phyloP scores from a whole-genome alignment of 2,329 filamentous ascomycete species.

The Aspergillus ustus region DNA sequence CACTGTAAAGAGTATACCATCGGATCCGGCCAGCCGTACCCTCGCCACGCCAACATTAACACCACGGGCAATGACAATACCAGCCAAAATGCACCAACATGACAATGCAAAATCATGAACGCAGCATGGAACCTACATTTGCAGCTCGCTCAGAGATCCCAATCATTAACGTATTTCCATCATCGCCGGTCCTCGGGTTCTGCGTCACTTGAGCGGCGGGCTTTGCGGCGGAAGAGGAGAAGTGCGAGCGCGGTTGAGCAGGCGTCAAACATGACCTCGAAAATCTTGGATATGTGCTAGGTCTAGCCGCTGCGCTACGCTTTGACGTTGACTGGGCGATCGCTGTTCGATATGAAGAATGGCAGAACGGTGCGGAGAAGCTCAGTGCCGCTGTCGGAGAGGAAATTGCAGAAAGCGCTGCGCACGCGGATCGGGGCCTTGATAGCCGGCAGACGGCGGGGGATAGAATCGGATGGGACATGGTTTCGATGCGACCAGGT shows the following conservation, averaged over 20 bases:
- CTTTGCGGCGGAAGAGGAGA: slow-evolving; percentile 41
- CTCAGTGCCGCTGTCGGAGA: slow-evolving; percentile 28
- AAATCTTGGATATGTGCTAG: background rate
- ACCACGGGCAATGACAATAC: background rate
- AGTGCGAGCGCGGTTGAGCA: slow-evolving; percentile 30
- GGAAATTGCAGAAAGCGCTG: slow-evolving; percentile 27
- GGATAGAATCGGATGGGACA: slow-evolving; percentile 37
- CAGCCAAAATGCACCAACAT: background rate
- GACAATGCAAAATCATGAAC: slow-evolving; percentile 4
- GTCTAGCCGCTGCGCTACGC: background rate
- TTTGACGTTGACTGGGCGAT: slow-evolving; percentile 7
- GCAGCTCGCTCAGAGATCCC: slow-evolving; percentile 84
- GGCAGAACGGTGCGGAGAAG: slow-evolving; percentile 37
- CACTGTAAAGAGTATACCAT: background rate
- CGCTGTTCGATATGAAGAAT: slow-evolving; percentile 26
- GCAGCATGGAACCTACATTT: slow-evolving; percentile 59
- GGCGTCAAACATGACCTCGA: slow-evolving; percentile 1
- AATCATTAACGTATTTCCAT: slow-evolving; percentile 81
- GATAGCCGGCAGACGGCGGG: slow-evolving; percentile 32
- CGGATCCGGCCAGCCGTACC: background rate
- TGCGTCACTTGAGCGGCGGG: slow-evolving; percentile 50
- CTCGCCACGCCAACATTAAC: slow-evolving; percentile 8
- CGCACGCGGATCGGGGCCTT: slow-evolving; percentile 18
- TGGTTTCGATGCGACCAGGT: slow-evolving; percentile 18
- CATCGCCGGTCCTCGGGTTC: slow-evolving; percentile 80